Conservation (phyloP, 345 rosid species). For the Erucastrum elatum region DNA sequence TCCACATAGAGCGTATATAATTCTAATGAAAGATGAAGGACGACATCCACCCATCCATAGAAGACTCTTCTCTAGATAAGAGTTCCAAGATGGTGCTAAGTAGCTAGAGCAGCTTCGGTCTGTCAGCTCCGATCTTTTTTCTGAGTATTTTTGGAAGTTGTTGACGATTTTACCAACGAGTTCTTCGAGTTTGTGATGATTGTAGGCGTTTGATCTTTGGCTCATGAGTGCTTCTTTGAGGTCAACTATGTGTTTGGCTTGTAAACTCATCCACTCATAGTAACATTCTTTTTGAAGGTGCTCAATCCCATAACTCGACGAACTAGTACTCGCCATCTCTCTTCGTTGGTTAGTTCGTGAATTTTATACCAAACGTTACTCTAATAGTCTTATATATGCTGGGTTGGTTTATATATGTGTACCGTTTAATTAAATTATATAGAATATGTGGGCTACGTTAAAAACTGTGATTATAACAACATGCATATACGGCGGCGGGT, state of each 20-base stretch:
- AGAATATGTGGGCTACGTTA: background rate
- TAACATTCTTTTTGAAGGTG: conserved; percentile 26
- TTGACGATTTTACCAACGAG: conserved; percentile 11
- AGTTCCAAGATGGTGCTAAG: conserved; percentile 23
- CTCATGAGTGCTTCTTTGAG: conserved; percentile 34
- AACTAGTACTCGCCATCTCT: conserved; percentile 11
- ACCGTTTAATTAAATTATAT: background rate
- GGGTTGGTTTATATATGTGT: conserved; percentile 18
- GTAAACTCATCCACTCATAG: conserved; percentile 36
- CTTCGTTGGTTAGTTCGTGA: conserved; percentile 10
- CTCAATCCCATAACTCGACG: conserved; percentile 10
- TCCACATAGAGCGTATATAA: conserved; percentile 41
- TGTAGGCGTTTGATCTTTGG: background rate
- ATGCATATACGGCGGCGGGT: conserved; percentile 1
- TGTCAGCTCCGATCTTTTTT: conserved; percentile 25
- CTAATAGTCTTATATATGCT: background rate
- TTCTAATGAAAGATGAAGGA: conserved; percentile 46
- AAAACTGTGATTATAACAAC: conserved; percentile 8
- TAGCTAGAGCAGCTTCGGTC: conserved; percentile 17
- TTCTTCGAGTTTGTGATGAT: background rate
- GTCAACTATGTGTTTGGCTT: conserved; percentile 27
- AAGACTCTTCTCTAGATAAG: conserved; percentile 46
- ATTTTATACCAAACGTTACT: background rate
- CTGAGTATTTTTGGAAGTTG: conserved; percentile 33
- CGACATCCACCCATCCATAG: conserved; percentile 54